Percentiles rank a stretch among this genome's conserved stretches.
Conservation (phyloP, 352 stramenopile species). For the Phytophthora boehmeriae region DNA sequence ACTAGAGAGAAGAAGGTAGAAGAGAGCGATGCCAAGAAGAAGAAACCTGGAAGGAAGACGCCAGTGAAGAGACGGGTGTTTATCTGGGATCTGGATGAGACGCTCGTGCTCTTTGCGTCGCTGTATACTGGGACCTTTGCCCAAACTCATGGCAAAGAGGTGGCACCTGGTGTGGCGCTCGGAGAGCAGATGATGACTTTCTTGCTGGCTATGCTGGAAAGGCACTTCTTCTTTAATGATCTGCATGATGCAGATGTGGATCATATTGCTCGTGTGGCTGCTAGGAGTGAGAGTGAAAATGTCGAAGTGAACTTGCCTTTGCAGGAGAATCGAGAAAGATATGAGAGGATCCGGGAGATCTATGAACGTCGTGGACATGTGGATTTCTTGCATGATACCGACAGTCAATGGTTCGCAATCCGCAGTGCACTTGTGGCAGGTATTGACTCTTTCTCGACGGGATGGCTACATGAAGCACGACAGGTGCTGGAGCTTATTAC, state of each 20-base stretch:
- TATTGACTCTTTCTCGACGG: slow-evolving; percentile 76
- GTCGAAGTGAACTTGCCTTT: neutral
- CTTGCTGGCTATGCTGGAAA: slow-evolving; percentile 77
- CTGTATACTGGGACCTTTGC: slow-evolving; percentile 80
- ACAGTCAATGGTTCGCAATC: slow-evolving; percentile 75
- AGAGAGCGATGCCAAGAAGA: slow-evolving; percentile 3
- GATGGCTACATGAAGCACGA: slow-evolving; percentile 66
- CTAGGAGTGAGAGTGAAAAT: neutral
- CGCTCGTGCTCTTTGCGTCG: slow-evolving; percentile 81
- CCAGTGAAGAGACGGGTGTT: slow-evolving; percentile 46
- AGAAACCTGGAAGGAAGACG: slow-evolving; percentile 10
- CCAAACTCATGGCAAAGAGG: slow-evolving; percentile 60
- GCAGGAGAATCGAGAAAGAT: slow-evolving; percentile 35
- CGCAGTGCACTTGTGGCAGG: slow-evolving; percentile 65
- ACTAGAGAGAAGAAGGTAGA: neutral
- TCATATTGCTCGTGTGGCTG: slow-evolving; percentile 53
- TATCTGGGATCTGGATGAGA: slow-evolving; percentile 89
- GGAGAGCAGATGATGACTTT: slow-evolving; percentile 90
- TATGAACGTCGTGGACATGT: slow-evolving; percentile 69
- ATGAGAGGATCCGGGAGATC: slow-evolving; percentile 75
- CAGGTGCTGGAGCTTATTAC: slow-evolving; percentile 65
- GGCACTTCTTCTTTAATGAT: slow-evolving; percentile 86
- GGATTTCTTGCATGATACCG: slow-evolving; percentile 69
- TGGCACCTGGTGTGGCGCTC: slow-evolving; percentile 60
- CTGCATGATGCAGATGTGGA: slow-evolving; percentile 75